A percentile compares a stretch with the other conserved stretches of the same genome.
phyloP scores from a whole-genome alignment of 2,329 filamentous ascomycete genomes.

The Berkeleyomyces rouxiae region DNA sequence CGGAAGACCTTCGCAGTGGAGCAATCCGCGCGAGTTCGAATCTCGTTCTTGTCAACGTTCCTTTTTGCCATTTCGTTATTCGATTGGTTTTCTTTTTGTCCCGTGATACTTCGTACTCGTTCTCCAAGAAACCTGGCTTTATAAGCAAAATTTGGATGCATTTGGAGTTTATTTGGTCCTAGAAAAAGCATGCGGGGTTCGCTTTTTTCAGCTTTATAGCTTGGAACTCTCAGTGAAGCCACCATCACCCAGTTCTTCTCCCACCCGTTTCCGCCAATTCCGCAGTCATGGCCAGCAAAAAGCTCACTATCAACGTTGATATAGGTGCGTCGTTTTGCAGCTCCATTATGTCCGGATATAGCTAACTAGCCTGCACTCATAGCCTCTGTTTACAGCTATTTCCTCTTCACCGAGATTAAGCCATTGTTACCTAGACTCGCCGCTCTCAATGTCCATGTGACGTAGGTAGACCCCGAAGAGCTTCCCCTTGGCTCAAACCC shows the following conservation, averaged over 20 bases:
- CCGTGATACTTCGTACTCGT: too few relatives aligned
- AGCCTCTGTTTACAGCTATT: constrained; percentile 50
- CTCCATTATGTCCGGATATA: not conserved
- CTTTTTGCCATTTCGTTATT: not conserved
- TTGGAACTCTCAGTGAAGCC: too few relatives aligned
- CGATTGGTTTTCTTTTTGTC: too few relatives aligned
- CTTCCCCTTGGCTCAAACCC: not conserved
- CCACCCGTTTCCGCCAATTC: too few relatives aligned
- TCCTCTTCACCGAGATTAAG: constrained; percentile 39
- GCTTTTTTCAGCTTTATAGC: too few relatives aligned
- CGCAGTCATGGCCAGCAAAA: constrained; percentile 2
- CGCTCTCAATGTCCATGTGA: constrained; percentile 43
- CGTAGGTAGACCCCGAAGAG: constrained; percentile 31
- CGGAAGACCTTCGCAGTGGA: constrained; percentile 10
- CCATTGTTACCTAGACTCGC: constrained; percentile 37
- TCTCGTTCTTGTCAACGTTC: constrained; percentile 18
- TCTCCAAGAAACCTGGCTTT: too few relatives aligned
- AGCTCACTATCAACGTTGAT: constrained; percentile 2
- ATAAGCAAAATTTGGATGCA: too few relatives aligned
- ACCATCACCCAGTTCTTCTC: too few relatives aligned
- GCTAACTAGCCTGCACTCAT: not conserved
- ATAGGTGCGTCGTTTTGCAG: not conserved
- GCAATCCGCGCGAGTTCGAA: constrained; percentile 14
- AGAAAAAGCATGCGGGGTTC: too few relatives aligned
- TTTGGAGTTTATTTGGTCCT: too few relatives aligned